Evolutionary conservation across 768 basidiomycete genomes (phyloP), one percentile per base, ranked within the genome.

Genomic region (Suillus luteus): DNA sequence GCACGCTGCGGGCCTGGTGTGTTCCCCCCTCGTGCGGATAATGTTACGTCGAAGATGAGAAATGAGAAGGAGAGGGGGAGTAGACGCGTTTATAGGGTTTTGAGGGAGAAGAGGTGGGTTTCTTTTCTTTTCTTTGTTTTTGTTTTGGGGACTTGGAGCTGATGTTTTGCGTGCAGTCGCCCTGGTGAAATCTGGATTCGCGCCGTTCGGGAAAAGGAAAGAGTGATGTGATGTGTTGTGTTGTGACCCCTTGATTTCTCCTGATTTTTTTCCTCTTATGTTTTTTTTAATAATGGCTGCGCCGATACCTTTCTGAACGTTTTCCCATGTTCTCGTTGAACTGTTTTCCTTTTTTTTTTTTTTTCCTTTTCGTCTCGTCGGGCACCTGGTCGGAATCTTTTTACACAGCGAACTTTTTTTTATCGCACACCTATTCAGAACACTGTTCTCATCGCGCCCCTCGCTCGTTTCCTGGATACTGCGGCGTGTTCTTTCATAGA

Each of bases 61-160:
- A 75, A 74, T 27, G 78, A 75, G 55, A 80, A 76, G 33, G 77
- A 78, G 19, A 75, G 75, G 63, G 84, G 83, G 27, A 77, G 76
- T n/a, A 81, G 78, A 67, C 79, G 78, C 65, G 86, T 89, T 24
- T 95, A 86, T 75, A 78, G 91, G 60, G 85, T 95, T 59, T 71
- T 95, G 70, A 80, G 93, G 58, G 93, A 91, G 75, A 86, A 84
- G 76, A 93, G 91, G 91, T 86, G n/a, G 17, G 80, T 64, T 62
- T 27, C 5, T 52, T 48, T 44, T 55, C 40, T 48, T 55, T 27
- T 27, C 27, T 27, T 63, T 61, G 12, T 62, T 19, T 52, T 31
- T 31, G 8, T 55, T 11, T 12, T 46, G 22, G 11, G 46, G 11
- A 22, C 46, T 48, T 11, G 22, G 15, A 52, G 48, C 40, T 65